phyloP scores from a whole-genome alignment of 306 rosid genomes.

The Trifolium pratense region DNA sequence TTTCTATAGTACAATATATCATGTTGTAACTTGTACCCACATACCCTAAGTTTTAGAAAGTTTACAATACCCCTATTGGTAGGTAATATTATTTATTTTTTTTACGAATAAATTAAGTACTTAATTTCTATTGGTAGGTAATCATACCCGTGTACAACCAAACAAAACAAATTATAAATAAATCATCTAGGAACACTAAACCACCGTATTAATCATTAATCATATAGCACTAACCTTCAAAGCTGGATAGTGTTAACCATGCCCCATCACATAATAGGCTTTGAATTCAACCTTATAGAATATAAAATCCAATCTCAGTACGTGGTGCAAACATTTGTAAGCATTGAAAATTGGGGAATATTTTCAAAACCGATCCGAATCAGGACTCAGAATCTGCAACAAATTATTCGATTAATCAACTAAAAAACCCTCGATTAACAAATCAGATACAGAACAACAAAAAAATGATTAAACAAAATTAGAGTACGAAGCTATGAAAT shows the following conservation, averaged over 20 bases:
- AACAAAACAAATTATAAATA: neutral
- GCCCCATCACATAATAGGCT: conserved; percentile 22
- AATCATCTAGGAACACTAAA: conserved; percentile 23
- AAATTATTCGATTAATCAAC: conserved; percentile 1
- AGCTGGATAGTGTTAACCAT: conserved; percentile 35
- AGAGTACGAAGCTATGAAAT: neutral
- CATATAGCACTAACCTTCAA: conserved; percentile 36
- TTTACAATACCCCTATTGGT: neutral
- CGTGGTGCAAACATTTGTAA: conserved; percentile 2
- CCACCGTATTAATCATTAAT: neutral
- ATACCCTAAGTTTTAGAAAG: neutral
- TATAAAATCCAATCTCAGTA: conserved; percentile 28
- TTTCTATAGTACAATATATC: neutral
- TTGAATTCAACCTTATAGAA: neutral
- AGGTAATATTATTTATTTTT: too few species aligned
- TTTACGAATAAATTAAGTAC: too few species aligned
- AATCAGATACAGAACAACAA: neutral
- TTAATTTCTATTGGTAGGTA: neutral
- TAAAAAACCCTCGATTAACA: conserved; percentile 10
- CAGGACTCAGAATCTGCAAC: conserved; percentile 32
- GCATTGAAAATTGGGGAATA: neutral
- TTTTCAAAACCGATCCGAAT: conserved; percentile 29
- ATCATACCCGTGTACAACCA: neutral
- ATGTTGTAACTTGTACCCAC: neutral
- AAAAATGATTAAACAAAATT: neutral